phyloP scores from a whole-genome alignment of 208 protist genomes.

The Spongospora subterranea region DNA sequence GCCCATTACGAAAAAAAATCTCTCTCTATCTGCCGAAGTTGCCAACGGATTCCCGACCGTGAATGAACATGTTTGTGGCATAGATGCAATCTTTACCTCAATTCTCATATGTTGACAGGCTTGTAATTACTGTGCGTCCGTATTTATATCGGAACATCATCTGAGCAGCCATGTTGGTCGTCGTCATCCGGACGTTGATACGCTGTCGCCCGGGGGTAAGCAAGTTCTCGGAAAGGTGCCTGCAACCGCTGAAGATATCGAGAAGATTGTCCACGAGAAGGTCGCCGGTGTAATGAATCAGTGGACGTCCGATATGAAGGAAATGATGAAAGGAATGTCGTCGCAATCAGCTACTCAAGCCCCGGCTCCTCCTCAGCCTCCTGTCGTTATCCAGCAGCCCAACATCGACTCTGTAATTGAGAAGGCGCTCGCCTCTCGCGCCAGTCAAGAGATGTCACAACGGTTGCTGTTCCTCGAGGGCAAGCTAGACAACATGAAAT shows the following conservation, averaged over 20 bases:
- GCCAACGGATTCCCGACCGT: background rate
- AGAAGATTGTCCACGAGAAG: background rate
- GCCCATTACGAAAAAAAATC: background rate
- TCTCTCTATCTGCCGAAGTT: background rate
- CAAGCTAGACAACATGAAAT: slow-evolving; percentile 22
- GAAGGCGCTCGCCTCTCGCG: background rate
- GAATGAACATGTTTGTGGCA: background rate
- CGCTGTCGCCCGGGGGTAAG: background rate
- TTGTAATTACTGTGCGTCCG: background rate
- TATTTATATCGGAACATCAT: slow-evolving; percentile 38
- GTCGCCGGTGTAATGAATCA: background rate
- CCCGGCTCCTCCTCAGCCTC: background rate
- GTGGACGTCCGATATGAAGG: background rate
- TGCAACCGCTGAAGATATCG: background rate
- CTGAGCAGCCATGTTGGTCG: background rate
- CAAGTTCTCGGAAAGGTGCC: background rate
- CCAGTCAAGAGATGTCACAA: background rate
- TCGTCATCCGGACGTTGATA: slow-evolving; percentile 29
- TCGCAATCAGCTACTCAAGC: background rate
- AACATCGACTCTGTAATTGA: slow-evolving; percentile 18
- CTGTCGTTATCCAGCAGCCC: background rate
- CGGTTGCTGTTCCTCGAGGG: slow-evolving; percentile 21
- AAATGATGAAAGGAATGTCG: background rate
- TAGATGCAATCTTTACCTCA: background rate
- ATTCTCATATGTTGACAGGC: background rate